These are phyloP conservation scores for Salvia miltiorrhiza DNA, from an alignment of 257 asterid species.

Conservation along the genomic window DNA sequence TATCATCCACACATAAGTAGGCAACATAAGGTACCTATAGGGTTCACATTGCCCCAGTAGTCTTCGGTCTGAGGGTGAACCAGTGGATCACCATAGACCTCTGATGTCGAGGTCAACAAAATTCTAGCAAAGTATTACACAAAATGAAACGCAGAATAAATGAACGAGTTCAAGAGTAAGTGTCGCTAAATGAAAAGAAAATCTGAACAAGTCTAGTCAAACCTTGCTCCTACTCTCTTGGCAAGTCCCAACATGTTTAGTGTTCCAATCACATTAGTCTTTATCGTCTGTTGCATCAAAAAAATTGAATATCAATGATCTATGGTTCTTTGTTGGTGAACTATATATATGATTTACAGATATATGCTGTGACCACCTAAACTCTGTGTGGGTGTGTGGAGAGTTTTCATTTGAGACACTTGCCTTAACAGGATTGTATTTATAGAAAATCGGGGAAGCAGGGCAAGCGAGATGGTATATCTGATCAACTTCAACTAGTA, in stretches of 20 bases:
- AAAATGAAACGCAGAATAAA: not conserved
- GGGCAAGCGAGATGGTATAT: conserved; percentile 99
- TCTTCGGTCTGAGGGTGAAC: conserved; percentile 95
- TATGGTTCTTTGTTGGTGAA: not conserved
- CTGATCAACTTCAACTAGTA: conserved; percentile 84
- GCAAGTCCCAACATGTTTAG: conserved; percentile 98
- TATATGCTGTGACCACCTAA: not conserved
- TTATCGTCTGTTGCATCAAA: conserved; percentile 60
- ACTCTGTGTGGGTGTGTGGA: not conserved
- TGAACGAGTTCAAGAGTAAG: not conserved
- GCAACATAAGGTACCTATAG: conserved; percentile 58
- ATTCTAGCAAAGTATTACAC: conserved; percentile 42
- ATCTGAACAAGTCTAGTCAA: not conserved
- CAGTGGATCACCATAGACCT: conserved; percentile 96
- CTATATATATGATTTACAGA: not conserved
- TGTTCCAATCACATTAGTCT: conserved; percentile 95
- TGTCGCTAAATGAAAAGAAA: not conserved
- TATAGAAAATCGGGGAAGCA: conserved; percentile 97
- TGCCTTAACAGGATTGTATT: conserved; percentile 96
- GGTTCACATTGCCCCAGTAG: conserved; percentile 98
- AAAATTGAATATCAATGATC: not conserved
- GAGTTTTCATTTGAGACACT: conserved; percentile 16
- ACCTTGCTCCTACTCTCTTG: conserved; percentile 99
- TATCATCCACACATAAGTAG: not conserved
- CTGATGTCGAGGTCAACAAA: conserved; percentile 92